Evolutionary conservation across 2,329 filamentous ascomycete genomes (phyloP).

Genomic region (Pseudogymnoascus sp.): DNA sequence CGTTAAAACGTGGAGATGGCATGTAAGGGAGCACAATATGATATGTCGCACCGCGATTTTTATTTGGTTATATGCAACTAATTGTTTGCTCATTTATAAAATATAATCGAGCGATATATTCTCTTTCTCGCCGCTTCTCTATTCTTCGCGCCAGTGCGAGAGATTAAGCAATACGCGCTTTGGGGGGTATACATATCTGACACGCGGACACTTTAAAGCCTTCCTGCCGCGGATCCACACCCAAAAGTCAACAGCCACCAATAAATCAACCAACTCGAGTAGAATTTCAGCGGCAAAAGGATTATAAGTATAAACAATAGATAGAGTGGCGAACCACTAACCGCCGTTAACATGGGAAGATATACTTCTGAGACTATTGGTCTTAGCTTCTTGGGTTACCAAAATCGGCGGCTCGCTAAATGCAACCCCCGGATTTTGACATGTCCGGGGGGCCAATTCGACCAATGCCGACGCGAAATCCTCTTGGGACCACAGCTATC

Average conservation of each 20-base stretch:
- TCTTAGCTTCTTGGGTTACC: not conserved
- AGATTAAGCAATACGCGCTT: not conserved
- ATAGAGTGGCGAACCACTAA: not conserved
- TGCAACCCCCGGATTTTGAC: not conserved
- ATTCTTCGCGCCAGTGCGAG: not conserved
- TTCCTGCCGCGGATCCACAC: not conserved
- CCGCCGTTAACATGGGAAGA: not conserved
- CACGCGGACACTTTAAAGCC: not conserved
- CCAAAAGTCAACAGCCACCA: not conserved
- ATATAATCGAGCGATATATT: not conserved
- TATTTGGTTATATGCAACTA: not conserved
- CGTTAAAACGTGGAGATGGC: not conserved
- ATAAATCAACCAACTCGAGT: not conserved
- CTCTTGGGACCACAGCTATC: not conserved
- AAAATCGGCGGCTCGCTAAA: constrained; percentile 2
- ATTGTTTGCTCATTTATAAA: not conserved
- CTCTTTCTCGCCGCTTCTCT: not conserved
- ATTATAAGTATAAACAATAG: not conserved
- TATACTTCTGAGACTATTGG: not conserved
- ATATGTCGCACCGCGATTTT: not conserved
- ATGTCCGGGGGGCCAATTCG: not conserved
- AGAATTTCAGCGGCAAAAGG: not conserved
- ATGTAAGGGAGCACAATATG: not conserved
- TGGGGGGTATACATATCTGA: not conserved
- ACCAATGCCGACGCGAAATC: not conserved